Base-by-base conservation (phyloP, 2,329 filamentous ascomycete genomes). In the Aciculosporium take region DNA sequence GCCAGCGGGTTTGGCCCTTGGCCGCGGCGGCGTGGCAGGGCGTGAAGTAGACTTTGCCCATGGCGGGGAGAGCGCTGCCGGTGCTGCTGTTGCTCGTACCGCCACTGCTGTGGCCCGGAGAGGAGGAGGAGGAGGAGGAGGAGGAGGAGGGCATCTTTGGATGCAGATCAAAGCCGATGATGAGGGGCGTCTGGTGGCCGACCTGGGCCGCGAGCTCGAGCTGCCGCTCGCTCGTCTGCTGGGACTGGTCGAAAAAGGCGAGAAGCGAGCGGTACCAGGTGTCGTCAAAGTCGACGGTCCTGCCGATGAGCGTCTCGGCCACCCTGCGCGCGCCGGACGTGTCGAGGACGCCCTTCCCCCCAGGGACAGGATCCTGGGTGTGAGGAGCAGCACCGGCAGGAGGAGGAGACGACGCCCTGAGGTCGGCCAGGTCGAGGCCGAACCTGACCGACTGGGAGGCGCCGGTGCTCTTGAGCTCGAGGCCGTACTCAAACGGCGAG, bases 181-280 rank as follows among this genome's bases (percentile, higher is more conserved):
- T 21, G 21, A 25, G 4, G 20, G 33, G 33, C 4, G 33, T 35
- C 8, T 35, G 33, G 12, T 35, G 33, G 13, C 33, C 33, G n/a
- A 25, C 33, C 21, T 35, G 33, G 13, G 33, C 21, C 7, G 33
- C 33, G 13, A 35, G 33, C 21, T 35, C 21, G 15, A 35, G 33
- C n/a, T 35, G 33, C 8, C 21, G n/a, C 21, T 35, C 33, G 20
- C 25, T 35, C 13, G 33, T 15, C n/a, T 35, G 33, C 5, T 25
- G 21, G 6, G 33, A 24, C 21, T 35, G 33, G 21, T 35, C 33
- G 20, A 35, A 35, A n/a, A 35, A 35, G 7, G 13, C 13, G 33
- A 35, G 33, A 20, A 35, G 33, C 21, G 33, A 35, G 33, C n/a
- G 33, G 33, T 35, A 35, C 33, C 33, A 35, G 33, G 33, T 24